Percentiles rank a stretch among this genome's conserved stretches.
Conservation (phyloP, 2,329 filamentous ascomycete genomes). For the Tolypocladium endophyticum region DNA sequence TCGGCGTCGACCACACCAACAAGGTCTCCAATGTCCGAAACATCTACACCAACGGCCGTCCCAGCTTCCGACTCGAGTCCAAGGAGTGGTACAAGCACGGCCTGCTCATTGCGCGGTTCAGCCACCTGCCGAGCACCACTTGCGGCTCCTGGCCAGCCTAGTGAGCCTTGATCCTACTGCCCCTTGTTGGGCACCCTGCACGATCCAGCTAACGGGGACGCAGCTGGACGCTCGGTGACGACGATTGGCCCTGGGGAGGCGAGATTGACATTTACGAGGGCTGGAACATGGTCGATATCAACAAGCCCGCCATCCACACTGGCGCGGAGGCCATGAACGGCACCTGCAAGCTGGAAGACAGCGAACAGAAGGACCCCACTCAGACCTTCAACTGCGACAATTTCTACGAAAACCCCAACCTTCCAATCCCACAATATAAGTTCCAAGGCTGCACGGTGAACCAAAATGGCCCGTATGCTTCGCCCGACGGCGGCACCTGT, state of each 20-base stretch:
- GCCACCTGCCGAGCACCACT: slow-evolving; percentile 52
- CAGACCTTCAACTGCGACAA: not conserved
- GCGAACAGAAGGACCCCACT: not conserved
- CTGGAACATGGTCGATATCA: slow-evolving; percentile 43
- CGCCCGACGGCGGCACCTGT: not conserved
- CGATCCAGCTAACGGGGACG: not conserved
- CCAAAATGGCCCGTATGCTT: not conserved
- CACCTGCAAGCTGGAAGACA: not conserved
- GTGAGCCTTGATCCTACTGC: slow-evolving; percentile 21
- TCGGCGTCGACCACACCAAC: slow-evolving; percentile 25
- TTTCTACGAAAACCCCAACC: not conserved
- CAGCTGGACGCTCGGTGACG: slow-evolving; percentile 35
- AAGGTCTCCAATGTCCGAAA: slow-evolving; percentile 8
- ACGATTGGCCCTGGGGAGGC: slow-evolving; percentile 48
- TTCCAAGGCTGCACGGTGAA: not conserved
- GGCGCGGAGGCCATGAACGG: not conserved
- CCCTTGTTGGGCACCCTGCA: not conserved
- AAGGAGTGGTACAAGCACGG: slow-evolving; percentile 52
- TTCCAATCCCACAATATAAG: not conserved
- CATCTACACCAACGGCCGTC: slow-evolving; percentile 23
- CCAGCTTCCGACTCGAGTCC: slow-evolving; percentile 56
- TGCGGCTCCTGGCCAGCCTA: slow-evolving; percentile 67
- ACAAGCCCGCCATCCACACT: slow-evolving; percentile 14
- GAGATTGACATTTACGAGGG: slow-evolving; percentile 62
- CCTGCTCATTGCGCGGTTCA: slow-evolving; percentile 59